Base-by-base conservation (phyloP, 2,329 filamentous ascomycete genomes). In the Triangularia setosa region DNA sequence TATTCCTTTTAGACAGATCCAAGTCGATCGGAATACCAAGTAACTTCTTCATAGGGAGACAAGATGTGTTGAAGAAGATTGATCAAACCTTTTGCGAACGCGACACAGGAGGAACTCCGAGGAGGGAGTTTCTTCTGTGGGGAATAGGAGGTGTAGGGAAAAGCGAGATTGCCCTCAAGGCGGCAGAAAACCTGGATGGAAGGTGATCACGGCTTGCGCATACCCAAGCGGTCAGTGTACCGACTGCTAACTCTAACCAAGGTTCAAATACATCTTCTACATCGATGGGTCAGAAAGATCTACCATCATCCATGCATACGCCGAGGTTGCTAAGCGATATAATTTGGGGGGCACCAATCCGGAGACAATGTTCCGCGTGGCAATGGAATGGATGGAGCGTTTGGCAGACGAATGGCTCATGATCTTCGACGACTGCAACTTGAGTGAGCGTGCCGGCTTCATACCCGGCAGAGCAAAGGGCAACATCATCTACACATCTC, bases 101-200 rank as follows among this genome's bases (percentile, higher is more conserved):
- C 1, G 33, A 64, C 6, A 30, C 65, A 1, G 62, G 58, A 16
- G 63, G 58, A 1, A 53, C 28, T 2, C 62, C 65, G 0, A 33
- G 71, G 11, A 62, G 69, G 6, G 66, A 74, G 9, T 72, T 71
- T 18, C 58, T 74, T 12, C 62, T 75, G 1, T 63, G 71, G 25
- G 75, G 74, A 0, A 70, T 75, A 66, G 69, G 70, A 2, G 75
- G 75, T 3, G 67, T 71, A 0, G 74, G 75, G 0, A 77, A 77
- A 52, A 75, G 72, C 0, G 70, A 75, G n/a, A 73, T 75, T 3
- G 73, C 71, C 0, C 28, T 73, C 3, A 74, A 69, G 24, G 72
- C 73, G 4, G 53, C 66, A 0, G 71, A 75, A 9, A 33, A 52
- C 2, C 35, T 66, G 1, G 63, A 69, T 12, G 35, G 67, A 2